Base-by-base conservation (phyloP, 1,139 yeast species). In the Blastobotrys elegans region DNA sequence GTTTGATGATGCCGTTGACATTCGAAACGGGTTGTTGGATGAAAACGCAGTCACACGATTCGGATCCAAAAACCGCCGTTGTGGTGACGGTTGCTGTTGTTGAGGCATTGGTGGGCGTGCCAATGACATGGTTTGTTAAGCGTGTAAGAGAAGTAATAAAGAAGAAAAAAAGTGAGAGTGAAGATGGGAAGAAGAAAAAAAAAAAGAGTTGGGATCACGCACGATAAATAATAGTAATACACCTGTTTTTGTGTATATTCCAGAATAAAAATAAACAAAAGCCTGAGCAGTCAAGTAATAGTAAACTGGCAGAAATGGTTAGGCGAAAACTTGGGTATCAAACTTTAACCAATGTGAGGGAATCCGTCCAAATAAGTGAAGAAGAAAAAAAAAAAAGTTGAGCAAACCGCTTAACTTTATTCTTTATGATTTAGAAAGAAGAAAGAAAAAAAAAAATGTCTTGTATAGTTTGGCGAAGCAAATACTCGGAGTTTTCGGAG, bases 11-110 rank as follows among this genome's bases (percentile, higher is more conserved):
- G 47, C 45, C 24, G 57, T 46, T 16, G 59, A 50, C 29, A 52
- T 43, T 13, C 63, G 54, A 49, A 59, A 59, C 33, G 63, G 63
- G 46, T 59, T 59, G 47, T 59, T 59, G 36, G 62, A 57, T 21
- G 61, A 54, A 30, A 55, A 50, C 14, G 56, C 48, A 16, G 13
- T 11, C 5, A 14, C 33, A 24, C 46, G 26, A 44, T 37, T 27
- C 40, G 43, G 44, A 20, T 46, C 51, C 36, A 26, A 14, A 6
- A 51, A 49, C 16, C 48, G 50, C 27, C 35, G 49, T 26, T 34
- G 48, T 8, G 46, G 41, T 14, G 38, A 39, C 13, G 20, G n/a
- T 34, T 34, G 38, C 17, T 13, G 14, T 34, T 34, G 38, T 33
- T 18, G n/a, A 6, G 5, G 27, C 27, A 24, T 24, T 16, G 47